Evolutionary conservation across 805 yeast species (phyloP).

Genomic region (Priceomyces carsonii): DNA sequence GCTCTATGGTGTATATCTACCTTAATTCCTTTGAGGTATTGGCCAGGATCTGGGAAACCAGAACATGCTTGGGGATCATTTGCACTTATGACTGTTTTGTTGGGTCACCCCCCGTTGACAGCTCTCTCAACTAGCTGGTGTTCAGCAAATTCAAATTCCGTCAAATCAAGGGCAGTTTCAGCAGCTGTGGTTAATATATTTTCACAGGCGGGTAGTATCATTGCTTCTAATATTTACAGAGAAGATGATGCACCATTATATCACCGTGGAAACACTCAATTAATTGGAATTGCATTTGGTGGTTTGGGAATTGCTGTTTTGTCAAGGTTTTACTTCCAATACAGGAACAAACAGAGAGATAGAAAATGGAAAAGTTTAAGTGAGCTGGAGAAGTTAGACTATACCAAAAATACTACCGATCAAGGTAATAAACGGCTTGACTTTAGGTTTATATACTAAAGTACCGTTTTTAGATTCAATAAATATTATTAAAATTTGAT

Average conservation of each 20-base stretch:
- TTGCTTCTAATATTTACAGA: constrained; percentile 57
- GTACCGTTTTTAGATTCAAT: neutral
- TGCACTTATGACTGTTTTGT: constrained; percentile 34
- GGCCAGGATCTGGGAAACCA: constrained; percentile 45
- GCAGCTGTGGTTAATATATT: constrained; percentile 67
- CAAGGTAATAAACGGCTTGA: constrained; percentile 62
- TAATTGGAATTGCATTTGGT: constrained; percentile 37
- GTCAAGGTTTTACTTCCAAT: constrained; percentile 37
- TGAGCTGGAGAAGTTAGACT: constrained; percentile 49
- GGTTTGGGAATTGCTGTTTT: constrained; percentile 26
- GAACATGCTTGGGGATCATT: constrained; percentile 43
- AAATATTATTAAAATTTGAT: no score
- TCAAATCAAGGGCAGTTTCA: constrained; percentile 61
- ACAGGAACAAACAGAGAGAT: constrained; percentile 46
- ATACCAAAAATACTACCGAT: constrained; percentile 47
- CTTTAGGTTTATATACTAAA: constrained; percentile 27
- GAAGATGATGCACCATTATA: constrained; percentile 60
- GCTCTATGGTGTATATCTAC: constrained; percentile 20
- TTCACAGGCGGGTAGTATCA: constrained; percentile 58
- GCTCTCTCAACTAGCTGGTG: constrained; percentile 61
- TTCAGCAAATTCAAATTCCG: constrained; percentile 61
- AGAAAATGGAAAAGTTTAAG: constrained; percentile 52
- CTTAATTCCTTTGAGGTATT: constrained; percentile 30
- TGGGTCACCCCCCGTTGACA: constrained; percentile 51
- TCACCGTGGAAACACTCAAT: constrained; percentile 53